These are phyloP conservation scores for Citeromyces nyonsensis DNA, from an alignment of 805 yeast species.

Conservation along the genomic window DNA sequence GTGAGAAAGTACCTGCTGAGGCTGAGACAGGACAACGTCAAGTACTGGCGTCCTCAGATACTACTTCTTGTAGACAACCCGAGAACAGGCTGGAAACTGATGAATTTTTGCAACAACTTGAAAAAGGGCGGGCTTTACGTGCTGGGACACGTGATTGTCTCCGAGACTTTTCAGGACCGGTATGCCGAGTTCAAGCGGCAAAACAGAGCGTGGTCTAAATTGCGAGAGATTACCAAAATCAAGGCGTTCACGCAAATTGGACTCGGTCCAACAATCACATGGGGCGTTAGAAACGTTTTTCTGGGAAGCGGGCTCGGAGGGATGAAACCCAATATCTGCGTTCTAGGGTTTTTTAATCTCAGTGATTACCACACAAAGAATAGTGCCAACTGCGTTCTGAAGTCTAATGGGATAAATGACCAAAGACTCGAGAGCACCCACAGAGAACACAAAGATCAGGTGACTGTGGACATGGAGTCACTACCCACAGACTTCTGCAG, in stretches of 20 bases:
- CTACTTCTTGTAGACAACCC: constrained; percentile 83
- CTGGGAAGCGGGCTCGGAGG: constrained; percentile 96
- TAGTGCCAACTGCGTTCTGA: constrained; percentile 1
- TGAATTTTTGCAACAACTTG: constrained; percentile 83
- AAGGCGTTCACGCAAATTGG: constrained; percentile 94
- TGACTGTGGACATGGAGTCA: constrained; percentile 6
- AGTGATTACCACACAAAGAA: constrained; percentile 5
- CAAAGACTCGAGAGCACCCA: constrained; percentile 10
- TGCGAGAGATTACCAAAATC: constrained; percentile 62
- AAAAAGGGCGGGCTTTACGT: constrained; percentile 93
- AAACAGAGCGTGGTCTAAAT: constrained; percentile 67
- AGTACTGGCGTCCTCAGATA: constrained; percentile 97
- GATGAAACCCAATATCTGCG: constrained; percentile 93
- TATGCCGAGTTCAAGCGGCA: constrained; percentile 59
- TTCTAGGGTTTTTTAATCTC: constrained; percentile 76
- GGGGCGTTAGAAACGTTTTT: constrained; percentile 92
- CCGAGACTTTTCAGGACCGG: constrained; percentile 44
- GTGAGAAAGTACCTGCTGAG: constrained; percentile 81
- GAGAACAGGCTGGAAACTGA: constrained; percentile 79
- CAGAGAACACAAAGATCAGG: constrained; percentile 10
- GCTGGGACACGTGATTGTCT: constrained; percentile 79
- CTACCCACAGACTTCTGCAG: constrained; percentile 57
- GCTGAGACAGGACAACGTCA: constrained; percentile 81
- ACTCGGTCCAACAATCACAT: constrained; percentile 71
- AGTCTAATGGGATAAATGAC: constrained; percentile 3